Base-by-base conservation (phyloP, 2,329 filamentous ascomycete species). In the Endocalyx cinctus region DNA sequence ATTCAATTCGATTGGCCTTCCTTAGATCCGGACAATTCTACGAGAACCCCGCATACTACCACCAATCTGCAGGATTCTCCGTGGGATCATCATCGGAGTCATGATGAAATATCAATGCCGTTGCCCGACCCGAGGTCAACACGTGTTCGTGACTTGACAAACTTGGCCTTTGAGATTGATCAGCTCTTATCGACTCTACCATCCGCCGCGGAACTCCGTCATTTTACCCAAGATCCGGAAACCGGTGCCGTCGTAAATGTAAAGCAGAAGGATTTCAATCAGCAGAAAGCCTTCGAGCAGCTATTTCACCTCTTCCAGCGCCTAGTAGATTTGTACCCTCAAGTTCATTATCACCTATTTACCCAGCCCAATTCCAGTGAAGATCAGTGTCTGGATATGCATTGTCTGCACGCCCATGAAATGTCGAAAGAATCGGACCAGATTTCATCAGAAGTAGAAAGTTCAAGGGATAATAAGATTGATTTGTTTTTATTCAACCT, bases 401-500 rank as follows among this genome's bases (percentile, higher is more conserved):
- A 57, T 31, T 66, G 63, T 28, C 43, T 63, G n/a, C 62, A 65
- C 31, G 41, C 28, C 2, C 31, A 41, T 5, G 31, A 38, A 12
- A 22, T 54, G 10, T 40, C 50, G 3, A 18, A 29, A 1, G 39
- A 41, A 10, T 27, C 50, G 35, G 10, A 36, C 27, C 17, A 34
- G 12, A 16, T 54, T 12, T 43, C 49, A 15, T 22, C 32, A 6
- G 17, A 34, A 6, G 6, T 26, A 6, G 33, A 35, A 22, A 26
- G 37, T 5, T 22, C 35, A 18, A 29, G 30, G 6, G 22, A 40
- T 2, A 37, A 28, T 2, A 26, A n/a, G 8, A 25, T 64, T 10
- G 65, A 67, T 32, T 32, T 51, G 8, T 54, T 61, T 7, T 41
- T 67, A 10, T 45, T 64, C 10, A 56, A 58, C 17, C 47, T 65